phyloP scores from a whole-genome alignment of 129 eudicot species.

The Ambrosia artemisiifolia region DNA sequence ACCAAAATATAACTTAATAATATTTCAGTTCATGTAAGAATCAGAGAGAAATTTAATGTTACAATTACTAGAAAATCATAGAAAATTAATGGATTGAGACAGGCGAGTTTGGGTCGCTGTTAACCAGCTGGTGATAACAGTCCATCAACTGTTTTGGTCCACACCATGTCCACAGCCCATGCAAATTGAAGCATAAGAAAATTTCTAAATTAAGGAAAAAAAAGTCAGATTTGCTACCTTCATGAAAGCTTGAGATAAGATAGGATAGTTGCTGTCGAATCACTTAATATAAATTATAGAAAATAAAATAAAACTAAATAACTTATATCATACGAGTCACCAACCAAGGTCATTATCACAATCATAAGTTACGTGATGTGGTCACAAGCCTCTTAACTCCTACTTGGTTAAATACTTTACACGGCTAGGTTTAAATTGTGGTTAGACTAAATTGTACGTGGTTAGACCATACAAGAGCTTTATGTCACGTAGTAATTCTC shows the following conservation, averaged over 20 bases:
- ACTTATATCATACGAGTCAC: too few relatives aligned
- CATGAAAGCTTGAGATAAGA: neutral
- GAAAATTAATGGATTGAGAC: constrained; percentile 19
- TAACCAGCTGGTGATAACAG: constrained; percentile 31
- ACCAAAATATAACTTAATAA: too few relatives aligned
- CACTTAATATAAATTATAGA: too few relatives aligned
- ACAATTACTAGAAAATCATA: constrained; percentile 5
- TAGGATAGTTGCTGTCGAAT: neutral
- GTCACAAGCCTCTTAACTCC: too few relatives aligned
- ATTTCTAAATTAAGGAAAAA: neutral
- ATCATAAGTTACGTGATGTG: too few relatives aligned
- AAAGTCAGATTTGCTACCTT: constrained; percentile 12
- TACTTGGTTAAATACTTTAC: neutral
- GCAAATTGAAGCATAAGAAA: constrained; percentile 3
- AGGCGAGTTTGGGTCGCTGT: constrained; percentile 27
- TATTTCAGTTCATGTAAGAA: neutral
- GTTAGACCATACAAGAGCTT: neutral
- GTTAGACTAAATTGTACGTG: neutral
- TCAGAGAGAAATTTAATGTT: neutral
- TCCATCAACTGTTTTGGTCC: constrained; percentile 34
- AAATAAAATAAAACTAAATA: too few relatives aligned
- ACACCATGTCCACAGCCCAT: constrained; percentile 17
- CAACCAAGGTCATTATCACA: too few relatives aligned
- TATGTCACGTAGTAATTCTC: neutral
- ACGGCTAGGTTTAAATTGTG: neutral